Conservation (phyloP, 1,284 basidiomycete genomes). For the Moesziomyces parantarcticus region DNA sequence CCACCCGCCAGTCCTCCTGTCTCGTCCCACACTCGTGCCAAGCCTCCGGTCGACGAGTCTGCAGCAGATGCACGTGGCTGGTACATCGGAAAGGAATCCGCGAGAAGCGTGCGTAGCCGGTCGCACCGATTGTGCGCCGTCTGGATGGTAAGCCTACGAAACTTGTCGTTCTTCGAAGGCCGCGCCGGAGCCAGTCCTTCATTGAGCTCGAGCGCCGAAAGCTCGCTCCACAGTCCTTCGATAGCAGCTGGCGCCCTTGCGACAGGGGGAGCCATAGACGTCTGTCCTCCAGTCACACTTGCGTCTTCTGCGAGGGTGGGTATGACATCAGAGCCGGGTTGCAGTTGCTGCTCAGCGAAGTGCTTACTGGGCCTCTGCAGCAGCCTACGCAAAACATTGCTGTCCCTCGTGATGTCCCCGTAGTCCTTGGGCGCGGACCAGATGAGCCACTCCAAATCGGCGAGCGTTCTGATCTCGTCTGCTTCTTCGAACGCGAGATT, state of each 20-base stretch:
- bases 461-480: conserved; percentile 57
- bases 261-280: not conserved
- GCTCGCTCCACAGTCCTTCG: conserved; percentile 32
- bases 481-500: conserved; percentile 63
- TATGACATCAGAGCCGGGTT: not conserved
- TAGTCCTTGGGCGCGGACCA: conserved; percentile 62
- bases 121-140: conserved; percentile 23
- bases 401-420: conserved; percentile 53
- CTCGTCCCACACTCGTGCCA: not conserved
- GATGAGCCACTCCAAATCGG: conserved; percentile 50
- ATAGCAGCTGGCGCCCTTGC: conserved; percentile 7
- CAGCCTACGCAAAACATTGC: conserved; percentile 44
- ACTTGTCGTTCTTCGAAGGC: conserved; percentile 44
- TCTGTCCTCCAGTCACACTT: not conserved
- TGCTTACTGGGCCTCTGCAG: conserved; percentile 39
- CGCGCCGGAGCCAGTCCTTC: conserved; percentile 42
- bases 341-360: conserved; percentile 4
- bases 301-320: not conserved
- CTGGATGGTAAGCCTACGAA: conserved; percentile 38
- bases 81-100: conserved; percentile 32
- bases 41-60: not conserved
- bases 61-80: not conserved
- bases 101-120: conserved; percentile 21
- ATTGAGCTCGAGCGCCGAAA: conserved; percentile 26
- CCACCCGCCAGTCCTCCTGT: conserved; percentile 19